Base-by-base conservation (phyloP, 768 basidiomycete species). In the Serendipita sp. region DNA sequence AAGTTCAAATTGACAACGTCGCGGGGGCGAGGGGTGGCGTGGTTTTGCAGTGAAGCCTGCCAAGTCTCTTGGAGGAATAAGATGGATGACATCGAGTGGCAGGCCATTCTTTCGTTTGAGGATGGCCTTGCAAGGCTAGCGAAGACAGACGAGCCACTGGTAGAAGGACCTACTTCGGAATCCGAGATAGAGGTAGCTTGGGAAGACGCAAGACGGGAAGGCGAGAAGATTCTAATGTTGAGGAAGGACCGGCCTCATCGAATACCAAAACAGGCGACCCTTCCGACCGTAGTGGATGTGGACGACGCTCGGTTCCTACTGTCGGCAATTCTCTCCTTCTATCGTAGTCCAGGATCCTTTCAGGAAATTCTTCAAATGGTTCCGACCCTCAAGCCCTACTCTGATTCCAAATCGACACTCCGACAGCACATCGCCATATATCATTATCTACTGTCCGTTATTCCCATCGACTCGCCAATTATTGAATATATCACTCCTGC, bases 231-330 rank as follows among this genome's bases (percentile, higher is more conserved):
- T 9, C 9, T 28, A 33, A n/a, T 24, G 9, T 24, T 11, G 17
- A 22, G 53, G 26, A 58, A 31, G 53, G 30, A 22, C 11, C 17
- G 28, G 26, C 53, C 53, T 28, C 11, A 33, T 11, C 9, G 24
- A n/a, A 33, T 58, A n/a, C 53, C 53, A 34, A 24, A 24, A 9
- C 22, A 22, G n/a, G 53, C 53, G 9, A 58, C 53, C 33, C 30
- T 58, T n/a, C 20, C 53, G 17, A 4, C 20, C 26, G 17, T 24
- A 9, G 53, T 58, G 11, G 53, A 58, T 31, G 17, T 58, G 11
- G 53, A 58, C 30, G 53, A 58, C 20, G 53, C 53, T n/a, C 11
- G 53, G 24, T 58, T 58, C 53, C 17, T 33, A n/a, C 53, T 58
- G 11, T 58, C 53, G 17, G 53, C 53, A 28, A 11, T 28, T 9